Base-by-base conservation (phyloP, 805 yeast species). In the Pichia paraexigua region DNA sequence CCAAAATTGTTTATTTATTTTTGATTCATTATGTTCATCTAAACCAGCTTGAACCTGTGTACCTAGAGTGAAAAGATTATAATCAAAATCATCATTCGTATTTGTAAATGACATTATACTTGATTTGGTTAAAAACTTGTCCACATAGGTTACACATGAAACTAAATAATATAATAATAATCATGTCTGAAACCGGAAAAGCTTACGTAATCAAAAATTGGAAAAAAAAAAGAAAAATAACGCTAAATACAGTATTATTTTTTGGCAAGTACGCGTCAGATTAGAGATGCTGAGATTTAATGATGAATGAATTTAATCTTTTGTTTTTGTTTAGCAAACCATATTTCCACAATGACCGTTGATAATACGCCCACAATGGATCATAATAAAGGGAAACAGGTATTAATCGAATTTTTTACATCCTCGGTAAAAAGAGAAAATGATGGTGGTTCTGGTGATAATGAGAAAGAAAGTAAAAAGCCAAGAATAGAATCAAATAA, bases 11-110 rank as follows among this genome's bases (percentile, higher is more conserved):
- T 39, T 25, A 1, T 28, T 6, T 9, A 20, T 43, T 9, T 40
- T 15, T 17, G 39, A 10, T 6, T 43, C 28, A 25, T 39, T 17
- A 44, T 48, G 43, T 12, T 51, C 55, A 17, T 55, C 58, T 3
- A 55, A 12, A 3, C 54, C 53, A 6, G 50, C 58, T 41, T 55
- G 58, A 5, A 52, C 58, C 24, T 55, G 58, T 5, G 58, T 55
- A 12, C 58, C 58, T 35, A 55, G 47, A 9, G 45, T 20, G 46
- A 48, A 54, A 5, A 49, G 11, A 22, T 30, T 17, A 20, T 40
- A 43, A 15, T 32, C 41, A n/a, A 20, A 24, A n/a, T 24, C 21
- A 5, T 35, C 20, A 20, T 35, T n/a, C 2, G 8, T 5, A n/a
- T 35, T 9, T n/a, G 20, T 35, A n/a, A 3, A 2, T 17, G 39